phyloP scores from a whole-genome alignment of 2,329 filamentous ascomycete genomes.

The Sporothrix mexicana region DNA sequence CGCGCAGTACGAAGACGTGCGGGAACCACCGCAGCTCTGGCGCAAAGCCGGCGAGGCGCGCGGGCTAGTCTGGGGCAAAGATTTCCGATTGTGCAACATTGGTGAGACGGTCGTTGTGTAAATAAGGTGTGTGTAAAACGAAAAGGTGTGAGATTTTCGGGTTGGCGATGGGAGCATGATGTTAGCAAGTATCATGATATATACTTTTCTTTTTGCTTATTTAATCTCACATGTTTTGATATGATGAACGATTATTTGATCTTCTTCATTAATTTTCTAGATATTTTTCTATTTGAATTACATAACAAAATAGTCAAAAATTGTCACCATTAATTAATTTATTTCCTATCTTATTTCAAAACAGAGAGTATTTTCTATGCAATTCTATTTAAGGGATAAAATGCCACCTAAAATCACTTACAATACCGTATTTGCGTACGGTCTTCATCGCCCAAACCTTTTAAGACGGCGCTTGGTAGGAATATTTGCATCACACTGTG shows the following conservation, averaged over 20 bases:
- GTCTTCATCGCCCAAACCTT: no score
- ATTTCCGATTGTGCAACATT: conserved; percentile 69
- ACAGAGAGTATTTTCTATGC: not conserved
- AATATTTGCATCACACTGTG: not conserved
- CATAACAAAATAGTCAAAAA: no score
- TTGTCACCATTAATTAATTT: not conserved
- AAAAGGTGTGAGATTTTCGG: not conserved
- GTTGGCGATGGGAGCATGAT: not conserved
- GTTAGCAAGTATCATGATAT: not conserved
- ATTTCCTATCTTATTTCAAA: not conserved
- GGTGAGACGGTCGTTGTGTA: conserved; percentile 56
- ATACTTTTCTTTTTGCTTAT: not conserved
- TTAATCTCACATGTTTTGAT: not conserved
- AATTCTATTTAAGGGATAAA: conserved; percentile 1
- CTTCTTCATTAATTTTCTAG: not conserved
- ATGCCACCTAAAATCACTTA: not conserved
- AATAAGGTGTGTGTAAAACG: not conserved
- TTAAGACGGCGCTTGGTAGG: no score
- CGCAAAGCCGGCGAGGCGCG: conserved; percentile 64
- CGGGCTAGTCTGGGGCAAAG: conserved; percentile 58
- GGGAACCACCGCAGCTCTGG: conserved; percentile 68
- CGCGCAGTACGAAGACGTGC: conserved; percentile 59
- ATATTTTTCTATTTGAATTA: not conserved
- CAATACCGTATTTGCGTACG: no score
- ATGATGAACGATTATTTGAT: not conserved